These are phyloP conservation scores for Populus euphratica DNA, from an alignment of 345 rosid genomes.

Conservation along the genomic window DNA sequence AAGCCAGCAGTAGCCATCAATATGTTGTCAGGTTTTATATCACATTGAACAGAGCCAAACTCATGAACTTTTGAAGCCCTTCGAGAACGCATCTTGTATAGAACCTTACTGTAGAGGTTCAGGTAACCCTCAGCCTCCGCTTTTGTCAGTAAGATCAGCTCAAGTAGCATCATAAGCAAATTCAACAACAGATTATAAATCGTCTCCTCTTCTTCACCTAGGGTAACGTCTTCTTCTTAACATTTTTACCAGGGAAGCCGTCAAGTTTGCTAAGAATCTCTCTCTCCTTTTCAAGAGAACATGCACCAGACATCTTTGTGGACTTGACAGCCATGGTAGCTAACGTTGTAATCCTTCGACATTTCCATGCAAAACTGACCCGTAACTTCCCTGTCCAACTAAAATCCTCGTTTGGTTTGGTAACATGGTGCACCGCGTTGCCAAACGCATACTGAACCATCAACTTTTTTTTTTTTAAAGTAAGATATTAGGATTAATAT, in stretches of 20 bases:
- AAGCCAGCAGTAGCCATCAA: constrained; percentile 36
- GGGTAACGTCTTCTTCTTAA: constrained; percentile 40
- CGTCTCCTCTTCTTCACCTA: constrained; percentile 36
- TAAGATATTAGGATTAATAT: no score
- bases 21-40: constrained; percentile 51
- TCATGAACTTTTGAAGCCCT: constrained; percentile 54
- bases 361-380: constrained; percentile 48
- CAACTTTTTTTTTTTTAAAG: no score
- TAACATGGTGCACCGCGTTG: no score
- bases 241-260: constrained; percentile 44
- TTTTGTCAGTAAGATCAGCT: constrained; percentile 31
- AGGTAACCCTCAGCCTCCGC: constrained; percentile 37
- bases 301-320: constrained; percentile 29
- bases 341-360: constrained; percentile 2
- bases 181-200: constrained; percentile 58
- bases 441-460: no score
- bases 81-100: constrained; percentile 47
- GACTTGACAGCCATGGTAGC: constrained; percentile 64
- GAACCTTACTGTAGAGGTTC: constrained; percentile 44
- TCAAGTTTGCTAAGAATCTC: constrained; percentile 36
- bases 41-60: constrained; percentile 65
- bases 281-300: constrained; percentile 52
- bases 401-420: no score
- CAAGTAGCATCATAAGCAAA: constrained; percentile 67
- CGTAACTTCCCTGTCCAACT: constrained; percentile 60